phyloP scores from a whole-genome alignment of 805 yeast species.

The Tetrapisispora iriomotensis region DNA sequence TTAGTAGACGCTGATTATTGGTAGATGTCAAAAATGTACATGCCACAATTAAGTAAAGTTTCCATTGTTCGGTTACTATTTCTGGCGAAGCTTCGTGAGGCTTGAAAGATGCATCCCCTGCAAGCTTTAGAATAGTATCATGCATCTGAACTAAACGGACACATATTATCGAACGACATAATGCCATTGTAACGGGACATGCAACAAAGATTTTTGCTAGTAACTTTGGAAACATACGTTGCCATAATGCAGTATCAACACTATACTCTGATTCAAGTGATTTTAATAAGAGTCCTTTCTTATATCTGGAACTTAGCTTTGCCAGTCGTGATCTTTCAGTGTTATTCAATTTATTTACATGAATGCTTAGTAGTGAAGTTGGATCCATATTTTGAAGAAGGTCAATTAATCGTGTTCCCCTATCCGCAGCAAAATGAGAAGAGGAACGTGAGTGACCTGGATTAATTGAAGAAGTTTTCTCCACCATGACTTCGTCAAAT shows the following conservation, averaged over 20 bases:
- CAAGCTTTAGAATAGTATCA: conserved; percentile 50
- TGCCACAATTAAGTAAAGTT: conserved; percentile 77
- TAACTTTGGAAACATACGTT: conserved; percentile 71
- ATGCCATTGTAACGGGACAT: conserved; percentile 89
- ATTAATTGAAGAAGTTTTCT: conserved; percentile 29
- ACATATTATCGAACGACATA: conserved; percentile 86
- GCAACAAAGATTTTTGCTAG: conserved; percentile 60
- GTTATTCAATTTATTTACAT: conserved; percentile 43
- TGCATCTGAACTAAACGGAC: conserved; percentile 79
- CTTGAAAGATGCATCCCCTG: conserved; percentile 33
- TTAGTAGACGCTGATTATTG: conserved; percentile 68
- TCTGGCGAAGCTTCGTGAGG: conserved; percentile 47
- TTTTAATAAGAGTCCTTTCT: conserved; percentile 58
- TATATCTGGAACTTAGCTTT: conserved; percentile 46
- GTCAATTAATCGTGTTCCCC: conserved; percentile 68
- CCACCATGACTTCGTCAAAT: conserved; percentile 75
- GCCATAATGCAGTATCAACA: conserved; percentile 95
- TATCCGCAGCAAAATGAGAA: conserved; percentile 62
- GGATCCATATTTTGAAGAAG: conserved; percentile 65
- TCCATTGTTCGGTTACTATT: conserved; percentile 75
- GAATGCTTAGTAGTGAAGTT: conserved; percentile 46
- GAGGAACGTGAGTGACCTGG: conserved; percentile 43
- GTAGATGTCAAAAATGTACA: conserved; percentile 88
- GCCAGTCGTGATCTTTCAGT: conserved; percentile 70
- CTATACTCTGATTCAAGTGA: conserved; percentile 90